Evolutionary conservation across 2,329 filamentous ascomycete genomes (phyloP), one percentile per base, ranked within the genome.

Genomic region (Aspergillus candidus): DNA sequence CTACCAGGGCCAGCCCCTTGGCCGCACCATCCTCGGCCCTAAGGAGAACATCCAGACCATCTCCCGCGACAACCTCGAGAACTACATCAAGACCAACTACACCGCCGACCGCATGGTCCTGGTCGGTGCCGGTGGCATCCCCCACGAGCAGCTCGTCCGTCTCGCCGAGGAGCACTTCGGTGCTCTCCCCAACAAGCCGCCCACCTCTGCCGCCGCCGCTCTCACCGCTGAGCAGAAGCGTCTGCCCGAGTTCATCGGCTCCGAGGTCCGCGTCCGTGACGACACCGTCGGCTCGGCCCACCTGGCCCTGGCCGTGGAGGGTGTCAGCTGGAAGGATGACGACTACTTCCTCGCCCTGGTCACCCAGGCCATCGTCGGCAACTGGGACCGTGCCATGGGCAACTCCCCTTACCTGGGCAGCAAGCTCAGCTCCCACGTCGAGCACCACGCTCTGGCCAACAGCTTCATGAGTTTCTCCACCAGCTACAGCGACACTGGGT

Each of bases 401-500:
- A 95, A 93, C 72, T 93, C 93, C 48, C 85, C 90, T 55, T 93
- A 96, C 77, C 85, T 96, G 66, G 93, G 94, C 62, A 95, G 89
- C 86, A 96, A 94, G 80, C 88, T 98, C 62, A 95, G 88, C 77
- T 83, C 85, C 55, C 88, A 93, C 63, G 84, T 98, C 58, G 87
- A 94, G 79, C 84, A 94, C 74, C 82, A 97, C 75, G 84, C 90
- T 70, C 81, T 98, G 51, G 93, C 93, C 72, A 98, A 95, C 78
- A 96, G 90, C 82, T 98, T 96, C 80, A 98, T 98, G 94, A 94
- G 88, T 77, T 98, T 98, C 77, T 96, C 90, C 56, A 98, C 93
- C 57, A 95, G 88, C 79, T 98, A 98, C 77, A 97, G 90, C 67
- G 93, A 98, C 72, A 98, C 93, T 69, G 93, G 90, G 89, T 95